Percentiles rank a stretch among this genome's conserved stretches.
phyloP scores from a whole-genome alignment of 2,329 filamentous ascomycete species.

The Penicillium janthinellum region DNA sequence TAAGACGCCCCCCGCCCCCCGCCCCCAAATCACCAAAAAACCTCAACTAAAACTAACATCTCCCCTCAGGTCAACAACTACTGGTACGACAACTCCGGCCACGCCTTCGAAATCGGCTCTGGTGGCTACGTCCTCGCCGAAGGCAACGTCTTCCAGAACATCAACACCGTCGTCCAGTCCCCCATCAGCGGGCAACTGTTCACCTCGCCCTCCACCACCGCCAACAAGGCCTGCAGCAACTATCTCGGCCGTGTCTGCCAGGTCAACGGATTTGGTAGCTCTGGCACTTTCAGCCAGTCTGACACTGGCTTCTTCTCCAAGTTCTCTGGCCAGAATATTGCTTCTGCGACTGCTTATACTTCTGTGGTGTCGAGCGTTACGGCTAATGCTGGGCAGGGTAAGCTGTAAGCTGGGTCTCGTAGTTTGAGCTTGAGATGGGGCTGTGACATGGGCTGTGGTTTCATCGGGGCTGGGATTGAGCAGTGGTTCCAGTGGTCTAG shows the following conservation, averaged over 20 bases:
- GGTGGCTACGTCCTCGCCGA: slow-evolving; percentile 55
- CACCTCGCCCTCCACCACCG: slow-evolving; percentile 34
- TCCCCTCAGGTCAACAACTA: slow-evolving; percentile 58
- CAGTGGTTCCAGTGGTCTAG: not conserved
- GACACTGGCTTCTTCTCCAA: slow-evolving; percentile 53
- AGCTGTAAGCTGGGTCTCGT: slow-evolving; percentile 28
- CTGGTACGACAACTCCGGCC: slow-evolving; percentile 57
- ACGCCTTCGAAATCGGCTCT: slow-evolving; percentile 58
- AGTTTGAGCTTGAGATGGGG: not conserved
- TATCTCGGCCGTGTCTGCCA: slow-evolving; percentile 55
- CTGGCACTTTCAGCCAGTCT: slow-evolving; percentile 38
- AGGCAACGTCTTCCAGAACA: slow-evolving; percentile 61
- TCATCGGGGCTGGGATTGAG: no score
- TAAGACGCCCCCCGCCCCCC: slow-evolving; percentile 10
- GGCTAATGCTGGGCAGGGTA: slow-evolving; percentile 52
- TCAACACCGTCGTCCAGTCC: slow-evolving; percentile 47
- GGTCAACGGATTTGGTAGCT: slow-evolving; percentile 51
- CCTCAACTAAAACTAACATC: not conserved
- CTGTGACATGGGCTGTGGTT: not conserved
- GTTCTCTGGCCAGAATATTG: slow-evolving; percentile 58
- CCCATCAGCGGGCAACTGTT: slow-evolving; percentile 45
- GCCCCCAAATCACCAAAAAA: no score
- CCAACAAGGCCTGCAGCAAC: slow-evolving; percentile 47
- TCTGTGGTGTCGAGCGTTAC: slow-evolving; percentile 41
- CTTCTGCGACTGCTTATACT: slow-evolving; percentile 44